Conservation (phyloP, 164 flowering plant species). For the Annona cherimola region DNA sequence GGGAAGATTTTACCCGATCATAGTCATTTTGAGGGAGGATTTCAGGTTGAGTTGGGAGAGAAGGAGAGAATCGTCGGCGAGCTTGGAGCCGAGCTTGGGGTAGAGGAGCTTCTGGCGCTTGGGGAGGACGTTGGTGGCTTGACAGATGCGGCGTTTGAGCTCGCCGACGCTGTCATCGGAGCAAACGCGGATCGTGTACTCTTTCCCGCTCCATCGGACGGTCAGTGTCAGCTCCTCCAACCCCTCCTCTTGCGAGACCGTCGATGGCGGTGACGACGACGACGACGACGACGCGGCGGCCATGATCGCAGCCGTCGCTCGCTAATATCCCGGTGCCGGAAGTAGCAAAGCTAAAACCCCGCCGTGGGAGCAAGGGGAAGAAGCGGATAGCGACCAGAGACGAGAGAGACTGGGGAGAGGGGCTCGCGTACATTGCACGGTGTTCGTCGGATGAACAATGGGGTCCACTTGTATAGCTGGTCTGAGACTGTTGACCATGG, state of each 20-base stretch:
- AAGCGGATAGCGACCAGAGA: too few relatives aligned
- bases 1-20: conserved; percentile 65
- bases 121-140: conserved; percentile 80
- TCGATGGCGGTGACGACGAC: conserved; percentile 18
- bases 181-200: conserved; percentile 86
- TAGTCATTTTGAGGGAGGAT: conserved; percentile 89
- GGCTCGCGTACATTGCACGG: too few relatives aligned
- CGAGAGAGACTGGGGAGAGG: too few relatives aligned
- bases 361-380: too few relatives aligned
- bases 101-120: conserved; percentile 96
- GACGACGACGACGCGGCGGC: conserved; percentile 7
- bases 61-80: conserved; percentile 67
- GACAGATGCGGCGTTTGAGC: conserved; percentile 85
- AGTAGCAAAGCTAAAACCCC: too few relatives aligned
- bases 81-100: conserved; percentile 76
- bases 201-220: conserved; percentile 95
- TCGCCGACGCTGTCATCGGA: conserved; percentile 91
- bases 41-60: conserved; percentile 76
- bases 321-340: too few relatives aligned
- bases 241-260: conserved; percentile 37
- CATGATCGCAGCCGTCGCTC: not conserved
- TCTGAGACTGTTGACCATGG: too few relatives aligned
- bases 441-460: too few relatives aligned
- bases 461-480: too few relatives aligned
- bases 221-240: conserved; percentile 71